phyloP scores from a whole-genome alignment of 768 basidiomycete genomes.

The Amanita molliuscula region DNA sequence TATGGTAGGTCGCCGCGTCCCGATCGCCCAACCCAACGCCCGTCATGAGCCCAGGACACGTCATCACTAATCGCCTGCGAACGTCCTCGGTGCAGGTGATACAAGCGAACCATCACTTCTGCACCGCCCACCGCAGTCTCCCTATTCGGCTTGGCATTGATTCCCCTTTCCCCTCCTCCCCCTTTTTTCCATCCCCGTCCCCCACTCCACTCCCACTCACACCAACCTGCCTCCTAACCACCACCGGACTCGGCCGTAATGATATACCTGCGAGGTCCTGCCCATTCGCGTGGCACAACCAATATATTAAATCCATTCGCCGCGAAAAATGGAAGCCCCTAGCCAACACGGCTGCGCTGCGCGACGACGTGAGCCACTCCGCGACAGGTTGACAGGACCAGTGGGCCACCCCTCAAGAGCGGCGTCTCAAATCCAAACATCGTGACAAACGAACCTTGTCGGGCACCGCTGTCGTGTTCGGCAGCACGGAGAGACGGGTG shows the following conservation, averaged over 20 bases:
- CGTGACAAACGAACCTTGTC: conserved; percentile 35
- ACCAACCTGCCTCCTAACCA: neutral
- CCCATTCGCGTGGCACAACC: conserved; percentile 45
- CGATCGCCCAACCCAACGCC: conserved; percentile 61
- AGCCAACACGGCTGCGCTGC: conserved; percentile 36
- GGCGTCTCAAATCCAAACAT: conserved; percentile 45
- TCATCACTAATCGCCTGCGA: conserved; percentile 56
- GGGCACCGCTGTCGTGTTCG: conserved; percentile 11
- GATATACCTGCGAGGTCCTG: conserved; percentile 41
- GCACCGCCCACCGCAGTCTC: conserved; percentile 1
- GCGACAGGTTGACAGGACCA: conserved; percentile 24
- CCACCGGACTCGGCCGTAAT: conserved; percentile 18
- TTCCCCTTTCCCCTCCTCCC: neutral
- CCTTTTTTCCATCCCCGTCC: neutral
- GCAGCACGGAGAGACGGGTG: conserved; percentile 14
- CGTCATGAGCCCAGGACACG: conserved; percentile 43
- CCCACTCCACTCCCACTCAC: neutral
- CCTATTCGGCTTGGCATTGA: neutral
- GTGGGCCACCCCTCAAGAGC: conserved; percentile 9
- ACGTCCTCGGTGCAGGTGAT: conserved; percentile 60
- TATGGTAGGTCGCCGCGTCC: conserved; percentile 51
- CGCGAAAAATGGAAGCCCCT: conserved; percentile 38
- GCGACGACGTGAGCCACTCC: conserved; percentile 39
- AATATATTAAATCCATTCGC: conserved; percentile 43
- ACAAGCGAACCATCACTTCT: conserved; percentile 41